Evolutionary conservation across 2,329 filamentous ascomycete genomes (phyloP).

Genomic region (Fusarium sp.): DNA sequence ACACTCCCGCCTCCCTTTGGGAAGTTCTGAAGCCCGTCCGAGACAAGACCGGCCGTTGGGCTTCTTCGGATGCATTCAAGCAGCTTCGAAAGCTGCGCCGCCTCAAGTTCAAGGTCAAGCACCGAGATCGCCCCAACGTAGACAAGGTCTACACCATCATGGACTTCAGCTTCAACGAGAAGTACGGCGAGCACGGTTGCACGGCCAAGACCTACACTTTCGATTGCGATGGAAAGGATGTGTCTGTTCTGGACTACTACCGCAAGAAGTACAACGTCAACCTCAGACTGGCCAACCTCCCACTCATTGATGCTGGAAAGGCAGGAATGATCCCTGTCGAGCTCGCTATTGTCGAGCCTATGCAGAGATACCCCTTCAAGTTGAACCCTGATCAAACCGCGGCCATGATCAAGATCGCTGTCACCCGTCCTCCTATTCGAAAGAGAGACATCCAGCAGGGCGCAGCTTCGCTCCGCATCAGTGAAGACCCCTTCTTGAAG

Average conservation of each 20-base stretch:
- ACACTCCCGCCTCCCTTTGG: slow-evolving; percentile 41
- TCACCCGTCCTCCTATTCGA: slow-evolving; percentile 79
- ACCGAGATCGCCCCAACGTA: slow-evolving; percentile 57
- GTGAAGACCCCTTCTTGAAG: slow-evolving; percentile 76
- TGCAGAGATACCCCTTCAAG: slow-evolving; percentile 73
- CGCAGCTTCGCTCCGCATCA: slow-evolving; percentile 70
- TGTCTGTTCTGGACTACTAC: slow-evolving; percentile 66
- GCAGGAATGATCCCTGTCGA: slow-evolving; percentile 71
- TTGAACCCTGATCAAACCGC: slow-evolving; percentile 73
- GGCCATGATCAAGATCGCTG: slow-evolving; percentile 93
- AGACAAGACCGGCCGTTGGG: slow-evolving; percentile 36
- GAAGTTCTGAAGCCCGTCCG: slow-evolving; percentile 50
- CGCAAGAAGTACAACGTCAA: slow-evolving; percentile 62
- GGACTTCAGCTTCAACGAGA: slow-evolving; percentile 59
- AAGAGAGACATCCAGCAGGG: slow-evolving; percentile 67
- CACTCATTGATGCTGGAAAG: slow-evolving; percentile 67
- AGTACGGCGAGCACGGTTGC: slow-evolving; percentile 57
- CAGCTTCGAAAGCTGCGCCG: slow-evolving; percentile 64
- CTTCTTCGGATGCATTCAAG: slow-evolving; percentile 63
- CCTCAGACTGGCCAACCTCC: slow-evolving; percentile 60
- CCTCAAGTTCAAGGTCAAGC: slow-evolving; percentile 66
- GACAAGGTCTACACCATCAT: slow-evolving; percentile 64
- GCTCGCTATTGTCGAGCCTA: slow-evolving; percentile 60
- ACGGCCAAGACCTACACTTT: slow-evolving; percentile 67
- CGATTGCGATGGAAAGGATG: slow-evolving; percentile 56